These are phyloP conservation scores for Phytophthora nicotianae DNA, from an alignment of 352 stramenopile genomes.

Conservation along the genomic window DNA sequence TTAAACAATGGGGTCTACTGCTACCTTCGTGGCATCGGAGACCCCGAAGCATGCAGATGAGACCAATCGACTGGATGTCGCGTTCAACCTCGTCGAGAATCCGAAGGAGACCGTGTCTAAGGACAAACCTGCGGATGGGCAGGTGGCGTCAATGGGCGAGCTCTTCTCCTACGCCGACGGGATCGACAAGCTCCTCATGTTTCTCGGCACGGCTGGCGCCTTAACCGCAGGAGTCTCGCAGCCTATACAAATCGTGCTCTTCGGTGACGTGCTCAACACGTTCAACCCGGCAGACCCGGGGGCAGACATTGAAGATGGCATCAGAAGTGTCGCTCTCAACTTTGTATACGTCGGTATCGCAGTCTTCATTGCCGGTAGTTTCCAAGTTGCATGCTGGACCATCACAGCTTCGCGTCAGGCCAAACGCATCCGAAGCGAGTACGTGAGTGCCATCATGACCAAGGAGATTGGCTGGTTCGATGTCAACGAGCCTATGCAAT, in stretches of 20 bases:
- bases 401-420: constrained; percentile 67
- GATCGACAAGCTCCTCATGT: constrained; percentile 64
- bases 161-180: constrained; percentile 66
- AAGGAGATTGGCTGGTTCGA: constrained; percentile 79
- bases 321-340: constrained; percentile 52
- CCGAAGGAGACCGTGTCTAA: constrained; percentile 10
- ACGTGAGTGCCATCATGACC: constrained; percentile 58
- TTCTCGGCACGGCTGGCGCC: constrained; percentile 47
- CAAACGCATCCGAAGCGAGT: constrained; percentile 60
- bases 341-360: constrained; percentile 61
- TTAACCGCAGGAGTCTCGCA: constrained; percentile 53
- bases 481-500: constrained; percentile 65
- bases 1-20: constrained; percentile 24
- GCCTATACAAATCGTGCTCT: constrained; percentile 73
- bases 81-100: constrained; percentile 31
- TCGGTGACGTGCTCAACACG: constrained; percentile 74
- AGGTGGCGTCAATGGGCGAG: constrained; percentile 48
- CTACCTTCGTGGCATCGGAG: constrained; percentile 24
- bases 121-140: constrained; percentile 31
- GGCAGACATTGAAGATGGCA: constrained; percentile 31
- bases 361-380: constrained; percentile 51
- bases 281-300: constrained; percentile 55
- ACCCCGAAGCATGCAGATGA: constrained; percentile 23
- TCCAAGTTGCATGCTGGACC: constrained; percentile 69
- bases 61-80: constrained; percentile 33